phyloP scores from a whole-genome alignment of 2,329 filamentous ascomycete genomes.

The Cucurbitaria berberidis region DNA sequence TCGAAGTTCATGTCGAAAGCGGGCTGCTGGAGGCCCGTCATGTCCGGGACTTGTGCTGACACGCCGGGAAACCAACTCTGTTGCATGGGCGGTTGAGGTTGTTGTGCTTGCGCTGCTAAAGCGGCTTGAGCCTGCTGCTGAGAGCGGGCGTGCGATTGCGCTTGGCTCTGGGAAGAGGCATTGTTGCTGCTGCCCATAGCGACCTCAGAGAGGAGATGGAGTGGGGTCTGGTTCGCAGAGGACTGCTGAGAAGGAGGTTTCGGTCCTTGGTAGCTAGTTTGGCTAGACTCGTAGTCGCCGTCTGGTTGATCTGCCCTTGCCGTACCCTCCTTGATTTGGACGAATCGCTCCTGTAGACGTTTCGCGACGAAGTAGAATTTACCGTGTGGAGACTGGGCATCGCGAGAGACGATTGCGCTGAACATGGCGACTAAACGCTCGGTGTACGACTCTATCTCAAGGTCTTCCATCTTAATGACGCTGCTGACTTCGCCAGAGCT shows the following conservation, averaged over 20 bases:
- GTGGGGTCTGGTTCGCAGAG: conserved; percentile 44
- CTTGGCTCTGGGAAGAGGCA: conserved; percentile 15
- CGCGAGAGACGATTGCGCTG: conserved; percentile 50
- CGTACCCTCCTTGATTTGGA: conserved; percentile 52
- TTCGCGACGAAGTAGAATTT: conserved; percentile 57
- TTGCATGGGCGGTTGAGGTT: conserved; percentile 24
- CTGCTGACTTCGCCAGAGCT: conserved; percentile 57
- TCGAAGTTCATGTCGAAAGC: conserved; percentile 46
- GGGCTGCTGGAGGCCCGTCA: conserved; percentile 35
- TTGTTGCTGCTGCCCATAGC: conserved; percentile 45
- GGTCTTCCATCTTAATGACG: conserved; percentile 56
- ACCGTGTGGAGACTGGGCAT: conserved; percentile 52
- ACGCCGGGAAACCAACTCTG: conserved; percentile 40
- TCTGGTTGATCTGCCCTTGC: conserved; percentile 34
- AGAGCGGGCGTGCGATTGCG: conserved; percentile 20
- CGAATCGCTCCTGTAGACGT: conserved; percentile 54
- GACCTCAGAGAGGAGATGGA: conserved; percentile 50
- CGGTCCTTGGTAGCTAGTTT: conserved; percentile 19
- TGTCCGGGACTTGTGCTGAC: conserved; percentile 25
- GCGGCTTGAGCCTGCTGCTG: conserved; percentile 36
- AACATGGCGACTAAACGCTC: conserved; percentile 56
- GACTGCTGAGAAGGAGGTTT: conserved; percentile 30
- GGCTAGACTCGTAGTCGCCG: conserved; percentile 27
- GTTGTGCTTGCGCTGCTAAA: conserved; percentile 33
- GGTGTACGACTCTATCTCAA: conserved; percentile 56